Evolutionary conservation across 2,329 filamentous ascomycete genomes (phyloP), one percentile per base, ranked within the genome.

Genomic region (Pseudogymnoascus sp.): DNA sequence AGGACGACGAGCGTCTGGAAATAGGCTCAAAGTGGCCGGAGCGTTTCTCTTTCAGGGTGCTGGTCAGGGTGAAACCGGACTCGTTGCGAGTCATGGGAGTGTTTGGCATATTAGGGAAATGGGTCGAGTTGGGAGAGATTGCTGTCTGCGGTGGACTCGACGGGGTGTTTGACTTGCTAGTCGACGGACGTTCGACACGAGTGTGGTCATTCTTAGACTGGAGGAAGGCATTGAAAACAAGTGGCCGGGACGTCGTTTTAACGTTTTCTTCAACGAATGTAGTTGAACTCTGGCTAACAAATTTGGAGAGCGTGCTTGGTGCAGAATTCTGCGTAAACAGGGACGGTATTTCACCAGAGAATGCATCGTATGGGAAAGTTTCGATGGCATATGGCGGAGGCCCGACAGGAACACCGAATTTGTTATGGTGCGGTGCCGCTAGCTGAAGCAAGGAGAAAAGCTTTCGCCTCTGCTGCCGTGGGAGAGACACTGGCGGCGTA

Each of bases 381-480:
- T 99, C 95, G 62, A 96, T 86, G 3, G 92, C 93, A 75, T 98
- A 98, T 3, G 91, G 88, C 35, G 95, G 95, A 19, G 95, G 92
- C 0, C 93, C 95, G n/a, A 87, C 84, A 1, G 89, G 81, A 2
- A 99, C 92, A 40, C 93, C 93, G 71, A 86, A 97, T 64, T 90
- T 88, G 70, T 89, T 85, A 73, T 95, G 90, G 74, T 96, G 92
- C 11, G 93, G 93, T 38, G 95, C 95, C 14, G 93, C 93, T 35
- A 93, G 79, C 73, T 98, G 93, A 59, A 99, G 80, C 31, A 99
- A 80, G 14, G 93, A 92, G 70, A 91, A 83, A 31, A 99, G 84
- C 76, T 99, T 99, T 67, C 93, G 84, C 59, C 95, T 86, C 74
- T 96, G 90, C 71, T 96, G 93, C 65, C 91, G 87, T 8, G 95